These are phyloP conservation scores for Hortiboletus flavorubellus DNA, from an alignment of 768 basidiomycete genomes.

Conservation along the genomic window DNA sequence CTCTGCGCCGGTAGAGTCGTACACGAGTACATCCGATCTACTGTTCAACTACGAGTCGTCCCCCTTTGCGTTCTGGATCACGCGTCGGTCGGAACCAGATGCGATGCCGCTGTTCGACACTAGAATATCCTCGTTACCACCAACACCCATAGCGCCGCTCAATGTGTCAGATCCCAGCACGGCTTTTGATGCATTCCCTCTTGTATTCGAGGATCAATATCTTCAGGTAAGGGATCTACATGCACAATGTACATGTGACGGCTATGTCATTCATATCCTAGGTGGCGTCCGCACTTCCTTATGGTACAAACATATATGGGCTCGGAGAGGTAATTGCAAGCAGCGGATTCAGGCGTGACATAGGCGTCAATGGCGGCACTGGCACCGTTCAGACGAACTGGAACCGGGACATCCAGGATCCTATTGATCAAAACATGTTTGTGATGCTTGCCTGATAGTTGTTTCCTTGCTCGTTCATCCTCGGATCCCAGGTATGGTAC, in stretches of 20 bases:
- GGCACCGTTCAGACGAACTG: conserved; percentile 66
- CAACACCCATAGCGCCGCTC: conserved; percentile 51
- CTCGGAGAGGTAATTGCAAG: conserved; percentile 69
- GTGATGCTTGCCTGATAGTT: conserved; percentile 4
- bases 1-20: conserved; percentile 29
- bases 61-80: conserved; percentile 80
- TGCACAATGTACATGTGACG: not conserved
- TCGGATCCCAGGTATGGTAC: conserved; percentile 51
- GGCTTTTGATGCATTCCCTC: conserved; percentile 56
- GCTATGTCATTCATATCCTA: conserved; percentile 13
- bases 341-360: conserved; percentile 62
- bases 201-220: conserved; percentile 78
- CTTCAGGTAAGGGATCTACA: conserved; percentile 46
- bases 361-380: conserved; percentile 43
- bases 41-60: conserved; percentile 59
- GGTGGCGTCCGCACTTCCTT: conserved; percentile 64
- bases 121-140: conserved; percentile 54
- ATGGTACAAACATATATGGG: conserved; percentile 69
- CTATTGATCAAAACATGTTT: conserved; percentile 62
- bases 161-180: conserved; percentile 48
- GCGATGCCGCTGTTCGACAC: conserved; percentile 66
- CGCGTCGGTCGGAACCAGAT: conserved; percentile 54
- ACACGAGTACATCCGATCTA: conserved; percentile 49
- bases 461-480: not conserved
- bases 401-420: conserved; percentile 59